Evolutionary conservation across 2,329 filamentous ascomycete species (phyloP).

Genomic region (Pleomassaria siparia): DNA sequence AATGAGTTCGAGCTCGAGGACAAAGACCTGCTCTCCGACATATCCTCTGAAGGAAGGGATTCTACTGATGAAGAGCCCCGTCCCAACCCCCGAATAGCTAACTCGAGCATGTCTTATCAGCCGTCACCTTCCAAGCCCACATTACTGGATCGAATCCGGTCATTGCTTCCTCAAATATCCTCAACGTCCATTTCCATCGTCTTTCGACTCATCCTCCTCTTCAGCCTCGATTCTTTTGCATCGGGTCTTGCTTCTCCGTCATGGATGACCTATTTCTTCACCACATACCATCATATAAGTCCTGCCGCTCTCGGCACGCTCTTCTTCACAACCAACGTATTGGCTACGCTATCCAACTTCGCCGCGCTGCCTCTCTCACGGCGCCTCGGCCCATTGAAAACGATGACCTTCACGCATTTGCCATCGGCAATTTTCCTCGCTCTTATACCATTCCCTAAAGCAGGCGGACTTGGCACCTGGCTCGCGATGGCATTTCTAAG

Average conservation of each 20-base stretch:
- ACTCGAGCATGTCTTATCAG: not conserved
- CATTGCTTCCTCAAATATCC: not conserved
- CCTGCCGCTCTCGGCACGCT: slow-evolving; percentile 53
- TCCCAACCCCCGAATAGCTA: not conserved
- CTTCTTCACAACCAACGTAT: slow-evolving; percentile 44
- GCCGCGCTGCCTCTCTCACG: not conserved
- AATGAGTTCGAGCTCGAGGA: slow-evolving; percentile 23
- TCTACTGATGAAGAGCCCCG: not conserved
- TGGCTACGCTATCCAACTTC: not conserved
- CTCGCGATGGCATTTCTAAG: slow-evolving; percentile 16
- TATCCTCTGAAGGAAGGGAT: slow-evolving; percentile 2
- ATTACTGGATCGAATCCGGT: not conserved
- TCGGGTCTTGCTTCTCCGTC: not conserved
- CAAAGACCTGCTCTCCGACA: slow-evolving; percentile 12
- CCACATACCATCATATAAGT: slow-evolving; percentile 51
- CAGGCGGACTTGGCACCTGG: slow-evolving; percentile 5
- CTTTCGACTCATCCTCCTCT: not conserved
- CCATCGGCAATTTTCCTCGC: slow-evolving; percentile 22
- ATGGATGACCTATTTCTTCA: slow-evolving; percentile 1
- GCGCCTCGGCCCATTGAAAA: not conserved
- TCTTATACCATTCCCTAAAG: slow-evolving; percentile 14
- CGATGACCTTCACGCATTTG: slow-evolving; percentile 13
- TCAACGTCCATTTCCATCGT: not conserved
- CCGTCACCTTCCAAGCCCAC: not conserved
- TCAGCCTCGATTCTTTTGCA: not conserved